Base-by-base conservation (phyloP, 257 asterid genomes). In the Przewalskia tangutica region DNA sequence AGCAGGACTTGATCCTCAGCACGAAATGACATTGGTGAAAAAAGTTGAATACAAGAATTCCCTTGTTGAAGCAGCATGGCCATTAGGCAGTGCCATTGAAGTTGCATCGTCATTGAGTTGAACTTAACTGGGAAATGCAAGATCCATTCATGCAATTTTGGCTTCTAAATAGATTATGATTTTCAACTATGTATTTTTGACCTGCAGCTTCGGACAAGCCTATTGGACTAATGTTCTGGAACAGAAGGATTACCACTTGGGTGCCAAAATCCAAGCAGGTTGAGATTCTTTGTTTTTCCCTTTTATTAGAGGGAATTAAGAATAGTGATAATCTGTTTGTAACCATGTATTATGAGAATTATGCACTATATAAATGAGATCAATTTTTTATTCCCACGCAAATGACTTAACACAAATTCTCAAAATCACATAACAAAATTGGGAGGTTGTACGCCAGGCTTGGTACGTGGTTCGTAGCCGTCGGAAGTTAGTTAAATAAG, bases 1-100 rank as follows among this genome's bases (percentile, higher is more conserved):
- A 32, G 56, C 89, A 88, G 90, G 89, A 20, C 89, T 88, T 63
- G 44, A 84, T 77, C 91, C 91, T 12, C 67, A 83, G 84, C 91
- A 88, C 66, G 77, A 83, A 76, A 88, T 88, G 36, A 86, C 91
- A 40, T 76, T 88, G 87, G 91, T 88, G 82, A 88, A 88, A 71
- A 84, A 86, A n/a, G 88, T 88, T 1, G 56, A 88, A 42, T 88
- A 88, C 82, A 83, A 84, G 46, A 84, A 83, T 51, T 84, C 88
- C 50, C 83, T 84, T n/a, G 89, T 88, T 18, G 91, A 88, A 75
- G 91, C 91, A 13, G 91, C 91, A 10, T 88, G 91, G 91, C 89
- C 91, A n/a, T 77, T 88, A 42, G 91, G 91, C 53, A 88, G 89
- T 81, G 91, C 91, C 42, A 88, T 88, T 78, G 91, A 88, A 83